Base-by-base conservation (phyloP, 108 stramenopile genomes). In the Fistulifera pelliculosa region DNA sequence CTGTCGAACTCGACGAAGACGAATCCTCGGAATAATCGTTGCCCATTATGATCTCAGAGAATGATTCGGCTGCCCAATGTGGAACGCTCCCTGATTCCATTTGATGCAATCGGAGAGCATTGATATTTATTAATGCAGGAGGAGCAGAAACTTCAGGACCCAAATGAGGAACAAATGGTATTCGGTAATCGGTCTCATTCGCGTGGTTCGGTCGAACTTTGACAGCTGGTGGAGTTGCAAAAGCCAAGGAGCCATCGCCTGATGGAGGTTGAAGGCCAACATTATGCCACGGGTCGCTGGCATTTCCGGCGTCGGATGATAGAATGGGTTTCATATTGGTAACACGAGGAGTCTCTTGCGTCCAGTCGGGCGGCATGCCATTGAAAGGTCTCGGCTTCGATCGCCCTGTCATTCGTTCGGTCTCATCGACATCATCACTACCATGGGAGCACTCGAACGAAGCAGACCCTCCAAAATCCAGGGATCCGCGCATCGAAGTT, bases 1-100 rank as follows among this genome's bases (percentile, higher is more conserved):
- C 31, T 6, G 31, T 8, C 31, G 31, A 45, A 45, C 44, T 45
- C 6, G 44, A 45, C 16, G 16, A 17, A 6, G 44, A 19, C 16
- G 16, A 17, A 13, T 45, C 45, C 6, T 58, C 57, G 2, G 45
- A 47, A 45, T 17, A 17, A 5, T 45, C 44, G 44, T 17, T 55
- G 17, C 65, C 66, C 4, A 44, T 27, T 5, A n/a, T 14, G 14
- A 48, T 44, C 0, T 41, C 52, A 1, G 41, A 47, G 14, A 49
- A 49, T 6, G 66, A 54, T 26, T 50, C 51, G 5, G 21, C 28
- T 7, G 25, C 65, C 73, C 73, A 74, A 41, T 73, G 72, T 6
- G 45, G 27, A 15, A 66, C 62, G 54, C 41, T 68, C 2, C 73
- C 73, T 5, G 73, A 67, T 56, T 68, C 73, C 67, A 74, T 74